Percentiles rank a stretch among this genome's conserved stretches.
Evolutionary conservation across 2,329 filamentous ascomycete species (phyloP).

Genomic region (Lachnellula suecica): DNA sequence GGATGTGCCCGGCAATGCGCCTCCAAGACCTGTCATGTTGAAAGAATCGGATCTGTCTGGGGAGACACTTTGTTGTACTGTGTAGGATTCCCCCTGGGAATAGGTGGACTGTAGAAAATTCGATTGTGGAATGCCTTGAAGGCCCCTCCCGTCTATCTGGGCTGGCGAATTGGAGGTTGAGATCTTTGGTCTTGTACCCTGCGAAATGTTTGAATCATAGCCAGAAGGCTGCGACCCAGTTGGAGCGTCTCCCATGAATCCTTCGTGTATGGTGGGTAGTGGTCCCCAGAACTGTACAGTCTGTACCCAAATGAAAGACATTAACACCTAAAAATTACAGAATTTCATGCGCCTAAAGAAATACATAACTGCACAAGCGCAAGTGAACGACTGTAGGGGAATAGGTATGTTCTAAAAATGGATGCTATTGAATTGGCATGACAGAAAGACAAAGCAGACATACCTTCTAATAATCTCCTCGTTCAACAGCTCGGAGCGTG

Average conservation of each 20-base stretch:
- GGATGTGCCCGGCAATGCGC: conserved; percentile 24
- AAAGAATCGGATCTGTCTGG: conserved; percentile 25
- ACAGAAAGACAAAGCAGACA: not conserved
- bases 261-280: conserved; percentile 13
- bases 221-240: conserved; percentile 9
- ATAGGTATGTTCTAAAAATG: not conserved
- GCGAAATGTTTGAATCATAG: conserved; percentile 13
- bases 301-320: conserved; percentile 18
- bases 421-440: not conserved
- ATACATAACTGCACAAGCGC: not conserved
- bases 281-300: conserved; percentile 21
- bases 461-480: not conserved
- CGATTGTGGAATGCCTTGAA: conserved; percentile 6
- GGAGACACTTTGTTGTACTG: conserved; percentile 9
- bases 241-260: conserved; percentile 24
- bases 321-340: conserved; percentile 14
- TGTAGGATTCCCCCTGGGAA: conserved; percentile 6
- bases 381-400: not conserved
- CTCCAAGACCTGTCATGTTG: conserved; percentile 25
- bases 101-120: conserved; percentile 10
- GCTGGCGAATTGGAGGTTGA: not conserved
- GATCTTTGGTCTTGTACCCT: conserved; percentile 10
- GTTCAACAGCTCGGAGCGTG: not conserved
- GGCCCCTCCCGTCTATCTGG: conserved; percentile 8
- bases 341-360: not conserved